Evolutionary conservation across 192 early-diverging fungal species (phyloP).

Genomic region (Entophlyctis luteolus): DNA sequence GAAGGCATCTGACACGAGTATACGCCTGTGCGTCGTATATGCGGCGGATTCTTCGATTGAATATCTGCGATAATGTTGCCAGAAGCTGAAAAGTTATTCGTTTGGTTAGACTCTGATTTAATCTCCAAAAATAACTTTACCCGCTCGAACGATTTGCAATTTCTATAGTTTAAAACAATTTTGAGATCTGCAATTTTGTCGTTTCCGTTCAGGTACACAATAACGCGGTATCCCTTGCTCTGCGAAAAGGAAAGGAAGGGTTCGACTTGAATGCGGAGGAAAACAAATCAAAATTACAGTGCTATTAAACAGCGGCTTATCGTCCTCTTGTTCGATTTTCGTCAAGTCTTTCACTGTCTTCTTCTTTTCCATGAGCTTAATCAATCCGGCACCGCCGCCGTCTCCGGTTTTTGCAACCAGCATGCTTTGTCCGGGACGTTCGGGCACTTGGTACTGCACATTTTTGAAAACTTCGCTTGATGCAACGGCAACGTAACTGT

Average conservation of each 20-base stretch:
- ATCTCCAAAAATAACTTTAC: slow-evolving; percentile 22
- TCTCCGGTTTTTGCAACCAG: neutral
- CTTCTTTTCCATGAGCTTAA: neutral
- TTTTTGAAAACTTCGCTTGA: slow-evolving; percentile 42
- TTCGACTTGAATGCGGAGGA: neutral
- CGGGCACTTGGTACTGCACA: slow-evolving; percentile 32
- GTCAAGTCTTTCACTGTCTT: neutral
- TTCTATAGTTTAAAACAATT: slow-evolving; percentile 49
- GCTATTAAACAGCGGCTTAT: slow-evolving; percentile 36
- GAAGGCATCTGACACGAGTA: slow-evolving; percentile 31
- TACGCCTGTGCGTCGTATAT: slow-evolving; percentile 49
- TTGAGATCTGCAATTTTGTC: slow-evolving; percentile 27
- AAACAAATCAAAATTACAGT: slow-evolving; percentile 30
- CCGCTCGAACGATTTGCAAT: slow-evolving; percentile 52
- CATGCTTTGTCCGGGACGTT: slow-evolving; percentile 10
- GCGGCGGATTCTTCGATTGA: slow-evolving; percentile 10
- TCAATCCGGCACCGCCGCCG: neutral
- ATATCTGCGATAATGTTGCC: slow-evolving; percentile 1
- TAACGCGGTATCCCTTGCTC: slow-evolving; percentile 51
- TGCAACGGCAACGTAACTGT: slow-evolving; percentile 40
- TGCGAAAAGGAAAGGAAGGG: slow-evolving; percentile 3
- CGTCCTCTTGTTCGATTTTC: slow-evolving; percentile 28
- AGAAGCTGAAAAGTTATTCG: neutral
- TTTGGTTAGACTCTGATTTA: neutral
- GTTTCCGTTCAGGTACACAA: slow-evolving; percentile 46